Evolutionary conservation across 495 filamentous ascomycete genomes (phyloP).

Genomic region (Xylaria longipes): DNA sequence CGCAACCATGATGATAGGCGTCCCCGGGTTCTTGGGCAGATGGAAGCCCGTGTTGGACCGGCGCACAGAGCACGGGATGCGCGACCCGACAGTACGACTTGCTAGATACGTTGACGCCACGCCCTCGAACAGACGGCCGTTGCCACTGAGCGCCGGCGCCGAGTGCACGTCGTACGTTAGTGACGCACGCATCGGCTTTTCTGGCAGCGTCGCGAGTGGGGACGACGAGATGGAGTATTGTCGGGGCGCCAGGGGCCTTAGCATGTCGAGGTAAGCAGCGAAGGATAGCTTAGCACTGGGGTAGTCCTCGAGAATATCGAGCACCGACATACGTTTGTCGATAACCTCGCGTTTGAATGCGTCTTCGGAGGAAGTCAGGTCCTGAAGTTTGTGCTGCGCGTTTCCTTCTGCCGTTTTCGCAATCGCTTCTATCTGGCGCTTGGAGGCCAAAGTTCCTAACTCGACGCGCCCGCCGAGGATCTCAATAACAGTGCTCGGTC

Average conservation of each 20-base stretch:
- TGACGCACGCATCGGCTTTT: conserved; percentile 53
- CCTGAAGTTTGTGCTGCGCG: conserved; percentile 27
- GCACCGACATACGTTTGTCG: conserved; percentile 59
- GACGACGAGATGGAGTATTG: conserved; percentile 73
- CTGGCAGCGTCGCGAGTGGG: conserved; percentile 47
- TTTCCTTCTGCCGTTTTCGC: conserved; percentile 31
- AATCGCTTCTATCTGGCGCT: conserved; percentile 37
- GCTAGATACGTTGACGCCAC: conserved; percentile 61
- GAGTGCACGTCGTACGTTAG: conserved; percentile 63
- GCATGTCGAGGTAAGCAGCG: conserved; percentile 64
- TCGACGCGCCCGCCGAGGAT: conserved; percentile 69
- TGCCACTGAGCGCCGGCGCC: conserved; percentile 40
- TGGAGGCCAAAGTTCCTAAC: conserved; percentile 66
- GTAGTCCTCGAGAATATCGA: conserved; percentile 66
- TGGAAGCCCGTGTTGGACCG: conserved; percentile 68
- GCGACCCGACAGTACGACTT: conserved; percentile 50
- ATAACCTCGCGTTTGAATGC: conserved; percentile 33
- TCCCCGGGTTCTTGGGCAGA: conserved; percentile 57
- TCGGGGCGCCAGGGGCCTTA: conserved; percentile 67
- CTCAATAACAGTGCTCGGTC: conserved; percentile 56
- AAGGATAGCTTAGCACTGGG: conserved; percentile 53
- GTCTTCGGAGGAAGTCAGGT: conserved; percentile 30
- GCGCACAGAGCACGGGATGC: conserved; percentile 58
- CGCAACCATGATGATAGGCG: conserved; percentile 68
- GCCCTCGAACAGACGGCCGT: conserved; percentile 51